Evolutionary conservation across 768 basidiomycete species (phyloP), one percentile per base, ranked within the genome.

Genomic region (Lentinula sp.): DNA sequence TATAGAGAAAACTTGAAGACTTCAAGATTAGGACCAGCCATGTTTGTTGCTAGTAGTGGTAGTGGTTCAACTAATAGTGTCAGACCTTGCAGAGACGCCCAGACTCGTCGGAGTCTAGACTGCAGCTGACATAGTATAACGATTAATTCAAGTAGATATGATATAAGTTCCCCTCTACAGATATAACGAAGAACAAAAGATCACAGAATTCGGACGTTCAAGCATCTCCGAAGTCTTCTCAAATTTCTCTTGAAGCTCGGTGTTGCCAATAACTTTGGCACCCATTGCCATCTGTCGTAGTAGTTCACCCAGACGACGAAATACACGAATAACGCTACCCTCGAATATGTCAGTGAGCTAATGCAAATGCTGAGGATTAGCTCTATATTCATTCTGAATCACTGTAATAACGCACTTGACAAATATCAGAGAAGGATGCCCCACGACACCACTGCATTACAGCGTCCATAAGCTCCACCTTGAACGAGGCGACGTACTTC

Each of bases 371-470:
- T 35, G n/a, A 64, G 61, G 8, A 43, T 56, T 34, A 49, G 45
- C 39, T 42, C 50, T 13, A 31, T n/a, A 54, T 23, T 2, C 21
- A 32, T 15, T 7, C 2, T 4, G 23, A 49, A 54, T 23, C 18
- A n/a, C 6, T 62, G 13, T 16, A 59, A 31, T 28, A 49, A 21
- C 81, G 34, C 46, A 91, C 95, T 85, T 97, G 97, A 83, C 92
- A 94, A 60, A 98, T 94, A 28, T 99, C 96, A 1, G 90, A 79
- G 74, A 99, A 99, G 31, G 92, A 93, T 15, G 95, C 92, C 4
- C 97, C 97, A n/a, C 93, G 86, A 76, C 96, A 98, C 97, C 97
- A 99, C 63, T 94, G 91, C 39, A 94, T 81, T 9, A 98, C 97
- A 0, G 92, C 93, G 65, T 98, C 97, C 95, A 98, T 99, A 54